Conservation (phyloP, 768 basidiomycete genomes). For the Leucosporidium creatinivorum region DNA sequence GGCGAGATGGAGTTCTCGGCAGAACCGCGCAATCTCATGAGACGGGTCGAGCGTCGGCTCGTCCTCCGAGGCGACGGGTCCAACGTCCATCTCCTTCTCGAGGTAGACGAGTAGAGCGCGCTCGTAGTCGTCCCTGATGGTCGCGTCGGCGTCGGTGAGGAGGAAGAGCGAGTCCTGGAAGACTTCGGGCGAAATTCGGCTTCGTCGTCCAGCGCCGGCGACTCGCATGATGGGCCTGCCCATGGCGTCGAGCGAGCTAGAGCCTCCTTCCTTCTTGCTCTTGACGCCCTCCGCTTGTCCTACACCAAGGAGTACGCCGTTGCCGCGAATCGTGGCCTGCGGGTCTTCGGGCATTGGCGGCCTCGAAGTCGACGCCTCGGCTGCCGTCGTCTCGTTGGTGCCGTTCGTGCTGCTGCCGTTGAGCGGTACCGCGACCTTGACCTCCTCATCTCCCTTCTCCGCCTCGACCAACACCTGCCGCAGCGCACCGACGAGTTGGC, state of each 20-base stretch:
- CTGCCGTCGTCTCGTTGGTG: neutral
- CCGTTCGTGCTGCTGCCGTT: neutral
- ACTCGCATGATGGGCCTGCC: neutral
- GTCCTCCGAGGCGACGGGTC: neutral
- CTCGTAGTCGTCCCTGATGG: slow-evolving; percentile 11
- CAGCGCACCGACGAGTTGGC: slow-evolving; percentile 12
- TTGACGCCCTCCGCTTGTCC: neutral
- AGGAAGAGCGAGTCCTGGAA: slow-evolving; percentile 23
- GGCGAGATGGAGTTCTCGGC: slow-evolving; percentile 2
- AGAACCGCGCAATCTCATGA: slow-evolving; percentile 5
- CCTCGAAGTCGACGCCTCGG: neutral
- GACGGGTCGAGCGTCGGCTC: neutral
- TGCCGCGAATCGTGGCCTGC: neutral
- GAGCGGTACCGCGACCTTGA: neutral
- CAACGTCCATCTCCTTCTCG: slow-evolving; percentile 1
- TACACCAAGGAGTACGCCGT: slow-evolving; percentile 2
- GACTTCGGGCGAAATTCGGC: slow-evolving; percentile 11
- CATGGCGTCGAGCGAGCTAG: neutral
- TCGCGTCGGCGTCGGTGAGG: slow-evolving; percentile 14
- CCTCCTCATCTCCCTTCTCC: neutral
- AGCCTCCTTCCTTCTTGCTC: slow-evolving; percentile 14
- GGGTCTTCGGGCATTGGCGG: neutral
- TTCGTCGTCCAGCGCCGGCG: neutral
- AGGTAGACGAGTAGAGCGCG: slow-evolving; percentile 5
- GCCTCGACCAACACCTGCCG: slow-evolving; percentile 15